phyloP scores from a whole-genome alignment of 345 rosid species.

The Salix udensis region DNA sequence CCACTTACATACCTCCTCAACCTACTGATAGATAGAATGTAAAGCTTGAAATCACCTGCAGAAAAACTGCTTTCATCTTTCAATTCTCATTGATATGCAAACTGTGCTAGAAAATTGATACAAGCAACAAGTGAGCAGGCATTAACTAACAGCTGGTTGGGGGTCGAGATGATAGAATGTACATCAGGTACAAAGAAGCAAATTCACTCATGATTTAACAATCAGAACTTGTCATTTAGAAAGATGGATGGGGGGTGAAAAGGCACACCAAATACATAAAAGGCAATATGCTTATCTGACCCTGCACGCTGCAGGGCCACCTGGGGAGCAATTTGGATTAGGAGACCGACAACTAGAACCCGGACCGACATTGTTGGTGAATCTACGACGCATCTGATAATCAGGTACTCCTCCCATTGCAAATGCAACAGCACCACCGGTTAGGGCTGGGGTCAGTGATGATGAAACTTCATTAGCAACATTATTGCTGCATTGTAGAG shows the following conservation, averaged over 20 bases:
- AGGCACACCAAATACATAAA: constrained; percentile 44
- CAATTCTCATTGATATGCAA: constrained; percentile 11
- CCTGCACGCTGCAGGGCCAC: constrained; percentile 74
- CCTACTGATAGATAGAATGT: not conserved
- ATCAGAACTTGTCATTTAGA: constrained; percentile 33
- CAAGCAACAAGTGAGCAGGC: constrained; percentile 30
- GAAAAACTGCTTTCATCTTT: constrained; percentile 9
- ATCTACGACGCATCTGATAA: constrained; percentile 55
- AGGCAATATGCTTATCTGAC: constrained; percentile 58
- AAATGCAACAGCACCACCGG: constrained; percentile 40
- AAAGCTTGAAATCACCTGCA: not conserved
- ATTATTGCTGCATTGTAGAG: constrained; percentile 61
- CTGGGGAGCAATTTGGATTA: constrained; percentile 69
- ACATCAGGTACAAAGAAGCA: constrained; percentile 28
- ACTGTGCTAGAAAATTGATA: constrained; percentile 17
- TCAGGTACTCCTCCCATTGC: constrained; percentile 72
- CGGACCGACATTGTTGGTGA: constrained; percentile 65
- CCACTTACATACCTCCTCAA: not conserved
- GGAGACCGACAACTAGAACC: constrained; percentile 77
- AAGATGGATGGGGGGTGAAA: constrained; percentile 21
- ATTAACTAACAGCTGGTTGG: constrained; percentile 31
- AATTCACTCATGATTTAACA: constrained; percentile 40
- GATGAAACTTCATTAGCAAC: constrained; percentile 39
- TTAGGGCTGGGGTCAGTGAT: constrained; percentile 35
- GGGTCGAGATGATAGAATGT: constrained; percentile 17